Percentiles rank a stretch among this genome's conserved stretches.
Evolutionary conservation across 345 rosid species (phyloP).

Genomic region (Pugionium dolabratum): DNA sequence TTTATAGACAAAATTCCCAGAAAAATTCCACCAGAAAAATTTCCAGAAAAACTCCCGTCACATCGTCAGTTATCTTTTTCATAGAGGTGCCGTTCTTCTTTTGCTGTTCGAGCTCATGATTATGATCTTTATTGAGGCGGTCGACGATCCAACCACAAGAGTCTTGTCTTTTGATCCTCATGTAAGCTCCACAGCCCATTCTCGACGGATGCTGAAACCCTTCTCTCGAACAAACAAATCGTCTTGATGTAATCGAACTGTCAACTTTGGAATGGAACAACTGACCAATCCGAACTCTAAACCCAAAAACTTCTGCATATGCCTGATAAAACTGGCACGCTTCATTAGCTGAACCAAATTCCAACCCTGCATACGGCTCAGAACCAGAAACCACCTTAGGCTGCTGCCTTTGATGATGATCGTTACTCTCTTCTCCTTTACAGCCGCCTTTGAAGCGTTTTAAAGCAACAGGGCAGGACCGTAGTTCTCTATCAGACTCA

Average conservation of each 20-base stretch:
- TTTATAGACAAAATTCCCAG: no score
- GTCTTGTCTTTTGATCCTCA: conserved; percentile 87
- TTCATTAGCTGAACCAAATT: conserved; percentile 74
- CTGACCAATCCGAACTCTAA: conserved; percentile 87
- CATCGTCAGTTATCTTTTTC: conserved; percentile 59
- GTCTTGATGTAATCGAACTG: conserved; percentile 74
- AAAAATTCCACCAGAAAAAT: no score
- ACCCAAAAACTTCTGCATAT: conserved; percentile 71
- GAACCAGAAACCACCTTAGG: conserved; percentile 33
- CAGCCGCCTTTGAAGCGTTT: conserved; percentile 58
- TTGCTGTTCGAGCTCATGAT: conserved; percentile 64
- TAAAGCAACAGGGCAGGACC: conserved; percentile 44
- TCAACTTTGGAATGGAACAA: conserved; percentile 83
- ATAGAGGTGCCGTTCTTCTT: conserved; percentile 46
- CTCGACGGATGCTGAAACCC: conserved; percentile 96
- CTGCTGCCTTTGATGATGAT: conserved; percentile 29
- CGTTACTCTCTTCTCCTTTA: conserved; percentile 39
- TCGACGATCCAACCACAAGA: conserved; percentile 84
- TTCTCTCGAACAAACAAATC: conserved; percentile 94
- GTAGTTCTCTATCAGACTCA: conserved; percentile 44
- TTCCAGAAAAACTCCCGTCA: no score
- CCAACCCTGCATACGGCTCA: conserved; percentile 69
- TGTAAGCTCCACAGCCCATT: conserved; percentile 90
- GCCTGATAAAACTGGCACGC: conserved; percentile 71
- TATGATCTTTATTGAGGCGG: conserved; percentile 75